Base-by-base conservation (phyloP, 192 early-diverging fungal species). In the Entomortierella beljakovae region DNA sequence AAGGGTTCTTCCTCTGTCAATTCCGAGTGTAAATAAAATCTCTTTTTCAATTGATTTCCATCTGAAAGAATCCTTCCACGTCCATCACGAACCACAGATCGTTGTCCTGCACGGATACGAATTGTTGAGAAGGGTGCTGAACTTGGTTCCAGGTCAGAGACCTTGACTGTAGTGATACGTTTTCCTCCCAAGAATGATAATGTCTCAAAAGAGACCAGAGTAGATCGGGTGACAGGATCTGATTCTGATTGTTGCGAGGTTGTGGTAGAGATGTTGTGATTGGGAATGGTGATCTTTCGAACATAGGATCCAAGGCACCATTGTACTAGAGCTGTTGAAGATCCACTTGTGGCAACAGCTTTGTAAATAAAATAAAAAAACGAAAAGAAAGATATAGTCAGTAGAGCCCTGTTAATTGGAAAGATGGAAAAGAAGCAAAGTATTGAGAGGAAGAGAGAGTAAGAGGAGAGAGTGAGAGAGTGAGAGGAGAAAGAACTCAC, bases 261-360 rank as follows among this genome's bases (percentile, higher is more conserved):
- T 0, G 57, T 37, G 8, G 37, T 37, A 3, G 22, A 48, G 42
- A 22, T 26, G 23, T 9, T 26, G 56, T 42, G 32, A 33, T 71
- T 57, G 26, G 73, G 61, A 49, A 68, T 58, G 8, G 82, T 79
- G 32, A 87, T 82, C 33, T 83, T 85, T 8, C 84, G 81, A 35
- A 89, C 88, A 53, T 89, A 89, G 0, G 88, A 85, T 23, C 86
- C 85, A 56, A 89, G 72, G 35, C 83, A 83, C 84, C 86, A 89
- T 46, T 89, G 86, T 40, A 89, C 87, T 33, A 87, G 38, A 5
- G 79, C 84, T n/a, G 88, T 89, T 1, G 88, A 89, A 15, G 86
- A 77, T 15, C 81, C 75, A 72, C 88, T 89, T 2, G 88, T 89
- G 8, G 73, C 80, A 23, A 89, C 58, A 49, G 85, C 88, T 82